Base-by-base conservation (phyloP, 148 eudicot species). In the Beta vulgaris region DNA sequence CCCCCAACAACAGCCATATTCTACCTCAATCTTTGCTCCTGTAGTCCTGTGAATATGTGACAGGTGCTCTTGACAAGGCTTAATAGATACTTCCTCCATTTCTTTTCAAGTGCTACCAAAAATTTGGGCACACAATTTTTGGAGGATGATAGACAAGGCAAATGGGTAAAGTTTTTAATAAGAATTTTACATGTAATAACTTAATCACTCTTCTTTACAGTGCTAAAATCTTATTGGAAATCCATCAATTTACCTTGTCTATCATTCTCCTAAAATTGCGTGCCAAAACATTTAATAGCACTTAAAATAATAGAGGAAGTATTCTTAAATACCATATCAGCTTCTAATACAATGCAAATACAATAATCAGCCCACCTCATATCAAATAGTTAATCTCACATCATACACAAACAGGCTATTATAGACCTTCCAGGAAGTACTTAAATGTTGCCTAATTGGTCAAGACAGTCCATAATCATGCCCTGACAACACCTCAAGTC, bases 1-100 rank as follows among this genome's bases (percentile, higher is more conserved):
- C 48, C 58, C 68, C 69, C 73, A 59, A 68, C 53, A 59, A 74
- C 18, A 75, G 66, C 65, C 75, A 79, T 61, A 75, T 51, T 72
- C 31, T 19, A 67, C 64, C 57, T 35, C 68, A 59, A 55, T 57
- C 40, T 55, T 74, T 48, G 13, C 26, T 29, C 64, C 35, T 10
- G 32, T 15, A 18, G 37, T 29, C 64, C 35, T 10, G 32, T 15
- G 23, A 48, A 68, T 43, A 67, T 43, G 58, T 13, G 23, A 65
- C 63, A 46, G n/a, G 34, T 40, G 40, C 28, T 64, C 43, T 51
- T n/a, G 65, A 59, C 55, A 69, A 43, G 29, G 69, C 74, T 49
- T 59, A 21, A 71, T 36, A 15, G 31, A 7, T 31, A 26, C n/a
- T n/a, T n/a, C n/a, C n/a, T n/a, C n/a, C n/a, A n/a, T n/a, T n/a